phyloP scores from a whole-genome alignment of 2,329 filamentous ascomycete genomes.

The Penicillium sp. region DNA sequence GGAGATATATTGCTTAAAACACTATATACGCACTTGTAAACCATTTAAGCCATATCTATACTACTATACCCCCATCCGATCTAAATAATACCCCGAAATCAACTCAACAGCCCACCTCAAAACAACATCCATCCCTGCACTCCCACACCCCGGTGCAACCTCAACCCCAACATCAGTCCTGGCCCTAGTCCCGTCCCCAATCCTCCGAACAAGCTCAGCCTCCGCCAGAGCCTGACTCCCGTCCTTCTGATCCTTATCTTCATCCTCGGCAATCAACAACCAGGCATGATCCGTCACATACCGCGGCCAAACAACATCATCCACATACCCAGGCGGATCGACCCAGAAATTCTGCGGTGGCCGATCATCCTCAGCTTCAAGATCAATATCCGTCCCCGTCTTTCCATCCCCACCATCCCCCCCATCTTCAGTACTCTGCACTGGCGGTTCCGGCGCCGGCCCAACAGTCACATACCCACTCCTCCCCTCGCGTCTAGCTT shows the following conservation, averaged over 20 bases:
- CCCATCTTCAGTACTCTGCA: neutral
- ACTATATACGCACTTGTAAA: neutral
- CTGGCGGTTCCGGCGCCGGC: conserved; percentile 31
- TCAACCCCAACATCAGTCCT: conserved; percentile 49
- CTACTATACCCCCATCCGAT: neutral
- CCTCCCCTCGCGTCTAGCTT: conserved; percentile 42
- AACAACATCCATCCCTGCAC: conserved; percentile 61
- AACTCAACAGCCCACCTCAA: conserved; percentile 68
- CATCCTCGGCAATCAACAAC: conserved; percentile 65
- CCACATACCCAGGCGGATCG: conserved; percentile 91
- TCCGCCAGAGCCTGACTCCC: neutral
- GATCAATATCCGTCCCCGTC: conserved; percentile 20
- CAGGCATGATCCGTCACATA: conserved; percentile 80
- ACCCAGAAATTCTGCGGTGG: conserved; percentile 79
- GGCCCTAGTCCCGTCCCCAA: conserved; percentile 36
- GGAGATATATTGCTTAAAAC: neutral
- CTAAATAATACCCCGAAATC: conserved; percentile 49
- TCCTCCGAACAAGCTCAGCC: conserved; percentile 31
- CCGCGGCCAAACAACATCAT: conserved; percentile 93
- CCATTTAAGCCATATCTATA: too few species aligned
- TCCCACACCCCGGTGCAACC: conserved; percentile 52
- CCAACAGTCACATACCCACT: conserved; percentile 51
- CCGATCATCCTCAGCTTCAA: conserved; percentile 37
- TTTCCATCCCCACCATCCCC: neutral
- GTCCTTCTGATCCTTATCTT: conserved; percentile 53